These are phyloP conservation scores for Colletotrichum euphorbiae DNA, from an alignment of 2,329 filamentous ascomycete species.

Conservation along the genomic window DNA sequence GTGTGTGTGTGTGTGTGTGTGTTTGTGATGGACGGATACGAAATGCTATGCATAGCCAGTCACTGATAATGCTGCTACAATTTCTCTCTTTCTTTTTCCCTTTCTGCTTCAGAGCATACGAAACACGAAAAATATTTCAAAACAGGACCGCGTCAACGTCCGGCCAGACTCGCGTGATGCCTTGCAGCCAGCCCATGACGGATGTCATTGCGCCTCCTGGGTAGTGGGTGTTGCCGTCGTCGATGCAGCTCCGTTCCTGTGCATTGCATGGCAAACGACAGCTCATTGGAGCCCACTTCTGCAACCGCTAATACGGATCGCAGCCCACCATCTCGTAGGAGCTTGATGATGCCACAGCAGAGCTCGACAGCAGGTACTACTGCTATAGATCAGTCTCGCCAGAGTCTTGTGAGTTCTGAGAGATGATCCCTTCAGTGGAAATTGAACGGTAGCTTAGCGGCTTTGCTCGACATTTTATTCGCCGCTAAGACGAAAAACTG, in stretches of 20 bases:
- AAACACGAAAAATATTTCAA: slow-evolving; percentile 4
- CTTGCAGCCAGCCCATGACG: slow-evolving; percentile 27
- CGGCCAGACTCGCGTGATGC: slow-evolving; percentile 33
- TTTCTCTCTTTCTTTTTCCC: not conserved
- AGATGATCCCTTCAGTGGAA: no score
- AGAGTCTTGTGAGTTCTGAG: no score
- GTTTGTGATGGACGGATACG: slow-evolving; percentile 9
- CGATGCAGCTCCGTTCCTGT: slow-evolving; percentile 32
- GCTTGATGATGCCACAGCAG: no score
- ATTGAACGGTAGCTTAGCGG: no score
- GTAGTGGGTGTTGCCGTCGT: slow-evolving; percentile 8
- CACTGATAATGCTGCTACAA: not conserved
- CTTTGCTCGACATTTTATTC: not conserved
- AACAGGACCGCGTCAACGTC: slow-evolving; percentile 8
- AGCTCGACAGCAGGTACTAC: no score
- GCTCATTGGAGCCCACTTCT: slow-evolving; percentile 19
- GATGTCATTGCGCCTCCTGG: slow-evolving; percentile 36
- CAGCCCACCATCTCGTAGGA: slow-evolving; percentile 11
- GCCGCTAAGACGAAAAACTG: not conserved
- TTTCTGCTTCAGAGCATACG: not conserved
- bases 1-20: no score
- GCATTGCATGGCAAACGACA: slow-evolving; percentile 33
- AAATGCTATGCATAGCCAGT: not conserved
- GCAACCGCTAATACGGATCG: slow-evolving; percentile 1
- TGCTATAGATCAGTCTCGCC: no score